phyloP scores from a whole-genome alignment of 257 asterid genomes.

The Solanum gandarillasii region DNA sequence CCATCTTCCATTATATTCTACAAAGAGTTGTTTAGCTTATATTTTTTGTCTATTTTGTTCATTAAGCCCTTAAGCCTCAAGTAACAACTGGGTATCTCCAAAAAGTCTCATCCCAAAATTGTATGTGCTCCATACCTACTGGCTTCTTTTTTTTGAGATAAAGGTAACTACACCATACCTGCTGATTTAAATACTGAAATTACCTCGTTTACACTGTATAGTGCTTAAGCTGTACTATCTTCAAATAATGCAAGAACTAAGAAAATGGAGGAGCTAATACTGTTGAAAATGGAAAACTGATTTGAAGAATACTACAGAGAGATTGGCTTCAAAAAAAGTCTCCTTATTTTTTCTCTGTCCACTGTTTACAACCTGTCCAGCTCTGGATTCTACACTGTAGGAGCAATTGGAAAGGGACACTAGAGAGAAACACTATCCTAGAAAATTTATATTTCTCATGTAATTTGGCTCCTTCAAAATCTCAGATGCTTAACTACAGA shows the following conservation, averaged over 20 bases:
- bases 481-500: background rate
- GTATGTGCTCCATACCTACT: background rate
- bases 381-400: background rate
- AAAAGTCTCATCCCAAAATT: background rate
- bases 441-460: background rate
- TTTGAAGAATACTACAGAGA: background rate
- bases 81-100: background rate
- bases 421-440: background rate
- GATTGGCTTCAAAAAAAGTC: background rate
- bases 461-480: background rate
- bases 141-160: background rate
- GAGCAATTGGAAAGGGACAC: background rate
- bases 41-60: background rate
- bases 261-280: background rate
- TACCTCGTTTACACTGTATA: background rate
- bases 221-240: background rate
- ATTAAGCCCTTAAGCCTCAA: background rate
- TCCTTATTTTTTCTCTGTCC: background rate
- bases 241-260: background rate
- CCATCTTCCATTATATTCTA: background rate
- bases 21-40: background rate
- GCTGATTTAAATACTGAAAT: background rate
- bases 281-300: background rate
- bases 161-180: background rate
- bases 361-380: background rate